Percentiles rank a stretch among this genome's conserved stretches.
Evolutionary conservation across 768 basidiomycete species (phyloP).

Genomic region (Panaeolus papilionaceus): DNA sequence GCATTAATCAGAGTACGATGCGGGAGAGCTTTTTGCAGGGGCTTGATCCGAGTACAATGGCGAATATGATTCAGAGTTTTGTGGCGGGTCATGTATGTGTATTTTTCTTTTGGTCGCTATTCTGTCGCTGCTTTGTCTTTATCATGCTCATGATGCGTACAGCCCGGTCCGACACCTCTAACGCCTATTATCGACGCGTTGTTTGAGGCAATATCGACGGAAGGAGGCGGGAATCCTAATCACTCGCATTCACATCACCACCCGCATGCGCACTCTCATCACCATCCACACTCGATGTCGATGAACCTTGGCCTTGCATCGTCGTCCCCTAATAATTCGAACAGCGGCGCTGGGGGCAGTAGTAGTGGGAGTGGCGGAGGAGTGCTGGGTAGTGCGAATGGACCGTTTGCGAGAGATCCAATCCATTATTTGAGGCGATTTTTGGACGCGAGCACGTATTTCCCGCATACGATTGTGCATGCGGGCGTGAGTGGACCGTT

Average conservation of each 20-base stretch:
- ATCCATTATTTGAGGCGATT: conserved; percentile 54
- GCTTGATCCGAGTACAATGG: conserved; percentile 53
- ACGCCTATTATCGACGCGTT: conserved; percentile 56
- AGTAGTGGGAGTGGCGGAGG: neutral
- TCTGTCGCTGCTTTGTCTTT: neutral
- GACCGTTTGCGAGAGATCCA: conserved; percentile 38
- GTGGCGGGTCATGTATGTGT: conserved; percentile 41
- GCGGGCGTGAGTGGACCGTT: conserved; percentile 61
- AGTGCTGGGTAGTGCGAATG: neutral
- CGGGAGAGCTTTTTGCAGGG: conserved; percentile 56
- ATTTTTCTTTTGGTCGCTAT: neutral
- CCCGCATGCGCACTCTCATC: neutral
- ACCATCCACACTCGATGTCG: neutral
- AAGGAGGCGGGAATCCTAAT: conserved; percentile 32
- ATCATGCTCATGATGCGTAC: neutral
- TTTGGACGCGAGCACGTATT: conserved; percentile 57
- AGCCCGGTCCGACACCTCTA: conserved; percentile 55
- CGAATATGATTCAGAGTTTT: conserved; percentile 60
- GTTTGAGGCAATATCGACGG: conserved; percentile 57
- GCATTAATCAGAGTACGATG: conserved; percentile 41
- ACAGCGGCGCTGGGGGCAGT: neutral
- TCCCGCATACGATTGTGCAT: conserved; percentile 53
- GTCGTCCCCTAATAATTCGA: conserved; percentile 22
- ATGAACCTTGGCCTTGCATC: neutral
- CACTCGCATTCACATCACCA: conserved; percentile 8